phyloP scores from a whole-genome alignment of 768 basidiomycete genomes.

The Agrocybe praecox region DNA sequence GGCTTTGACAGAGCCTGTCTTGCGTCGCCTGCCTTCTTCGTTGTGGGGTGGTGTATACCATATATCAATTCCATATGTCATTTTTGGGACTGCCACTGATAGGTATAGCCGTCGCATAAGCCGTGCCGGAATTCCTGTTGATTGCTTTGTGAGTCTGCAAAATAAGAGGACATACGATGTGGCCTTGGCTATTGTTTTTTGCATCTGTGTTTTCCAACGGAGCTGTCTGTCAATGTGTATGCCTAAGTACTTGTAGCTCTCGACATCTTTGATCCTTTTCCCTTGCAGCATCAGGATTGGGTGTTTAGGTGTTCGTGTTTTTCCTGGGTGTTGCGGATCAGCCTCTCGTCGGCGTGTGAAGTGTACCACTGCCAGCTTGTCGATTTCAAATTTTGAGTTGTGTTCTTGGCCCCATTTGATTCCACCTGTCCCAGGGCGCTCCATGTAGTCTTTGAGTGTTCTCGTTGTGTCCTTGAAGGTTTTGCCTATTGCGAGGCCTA shows the following conservation, averaged over 20 bases:
- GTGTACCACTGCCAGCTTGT: conserved; percentile 28
- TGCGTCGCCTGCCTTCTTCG: background rate
- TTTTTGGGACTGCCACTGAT: conserved; percentile 7
- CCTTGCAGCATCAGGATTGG: background rate
- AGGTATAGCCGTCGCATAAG: conserved; percentile 14
- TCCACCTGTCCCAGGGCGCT: conserved; percentile 14
- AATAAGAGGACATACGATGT: conserved; percentile 6
- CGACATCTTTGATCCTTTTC: conserved; percentile 6
- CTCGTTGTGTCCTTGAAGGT: conserved; percentile 21
- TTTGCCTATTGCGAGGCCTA: conserved; percentile 23
- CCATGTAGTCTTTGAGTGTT: conserved; percentile 27
- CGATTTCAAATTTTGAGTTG: conserved; percentile 31
- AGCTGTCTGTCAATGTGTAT: conserved; percentile 23
- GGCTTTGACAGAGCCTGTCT: conserved; percentile 4
- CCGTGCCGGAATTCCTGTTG: background rate
- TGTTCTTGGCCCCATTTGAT: conserved; percentile 26
- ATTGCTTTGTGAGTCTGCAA: background rate
- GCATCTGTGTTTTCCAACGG: conserved; percentile 10
- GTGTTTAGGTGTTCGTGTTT: background rate
- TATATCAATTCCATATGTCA: conserved; percentile 14
- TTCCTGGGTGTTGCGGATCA: background rate
- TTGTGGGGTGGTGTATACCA: conserved; percentile 14
- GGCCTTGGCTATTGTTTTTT: conserved; percentile 10
- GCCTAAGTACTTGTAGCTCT: conserved; percentile 27
- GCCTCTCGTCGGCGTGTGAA: conserved; percentile 14